A percentile compares a stretch with the other conserved stretches of the same genome.
Conservation (phyloP, 2,329 filamentous ascomycete species). For the Trichoderma sp. region DNA sequence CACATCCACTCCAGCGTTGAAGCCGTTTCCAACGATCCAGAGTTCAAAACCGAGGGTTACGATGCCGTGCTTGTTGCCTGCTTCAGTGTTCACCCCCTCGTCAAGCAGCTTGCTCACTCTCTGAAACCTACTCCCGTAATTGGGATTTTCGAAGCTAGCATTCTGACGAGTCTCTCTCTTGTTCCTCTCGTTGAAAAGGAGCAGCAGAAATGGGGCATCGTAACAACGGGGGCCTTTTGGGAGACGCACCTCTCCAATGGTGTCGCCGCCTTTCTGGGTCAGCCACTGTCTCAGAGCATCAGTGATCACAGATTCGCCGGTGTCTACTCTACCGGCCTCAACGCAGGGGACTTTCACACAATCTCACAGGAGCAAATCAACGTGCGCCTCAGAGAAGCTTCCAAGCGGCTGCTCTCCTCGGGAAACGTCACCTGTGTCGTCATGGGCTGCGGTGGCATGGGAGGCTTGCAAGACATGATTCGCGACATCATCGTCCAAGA, state of each 20-base stretch:
- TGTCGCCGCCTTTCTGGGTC: slow-evolving; percentile 64
- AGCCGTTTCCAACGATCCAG: slow-evolving; percentile 60
- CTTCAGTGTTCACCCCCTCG: slow-evolving; percentile 82
- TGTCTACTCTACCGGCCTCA: slow-evolving; percentile 79
- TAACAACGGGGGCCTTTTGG: slow-evolving; percentile 87
- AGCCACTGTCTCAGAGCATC: slow-evolving; percentile 19
- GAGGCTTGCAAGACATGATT: slow-evolving; percentile 77
- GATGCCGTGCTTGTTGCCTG: slow-evolving; percentile 86
- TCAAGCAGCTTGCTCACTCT: slow-evolving; percentile 53
- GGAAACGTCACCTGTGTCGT: slow-evolving; percentile 67
- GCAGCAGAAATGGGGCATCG: slow-evolving; percentile 68
- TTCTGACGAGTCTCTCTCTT: slow-evolving; percentile 63
- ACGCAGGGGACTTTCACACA: slow-evolving; percentile 76
- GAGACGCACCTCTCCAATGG: slow-evolving; percentile 69
- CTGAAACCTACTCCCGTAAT: slow-evolving; percentile 34
- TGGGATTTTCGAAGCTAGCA: slow-evolving; percentile 86
- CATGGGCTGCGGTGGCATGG: slow-evolving; percentile 91
- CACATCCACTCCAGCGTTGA: slow-evolving; percentile 66
- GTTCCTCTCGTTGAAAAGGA: slow-evolving; percentile 40
- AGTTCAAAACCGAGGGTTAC: slow-evolving; percentile 48
- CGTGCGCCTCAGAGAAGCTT: slow-evolving; percentile 67
- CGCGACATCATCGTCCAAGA: slow-evolving; percentile 66
- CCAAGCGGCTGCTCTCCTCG: slow-evolving; percentile 61
- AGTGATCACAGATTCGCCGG: slow-evolving; percentile 64
- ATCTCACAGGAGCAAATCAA: slow-evolving; percentile 65